phyloP scores from a whole-genome alignment of 73 alveolate species.

The Paramecium bursaria region DNA sequence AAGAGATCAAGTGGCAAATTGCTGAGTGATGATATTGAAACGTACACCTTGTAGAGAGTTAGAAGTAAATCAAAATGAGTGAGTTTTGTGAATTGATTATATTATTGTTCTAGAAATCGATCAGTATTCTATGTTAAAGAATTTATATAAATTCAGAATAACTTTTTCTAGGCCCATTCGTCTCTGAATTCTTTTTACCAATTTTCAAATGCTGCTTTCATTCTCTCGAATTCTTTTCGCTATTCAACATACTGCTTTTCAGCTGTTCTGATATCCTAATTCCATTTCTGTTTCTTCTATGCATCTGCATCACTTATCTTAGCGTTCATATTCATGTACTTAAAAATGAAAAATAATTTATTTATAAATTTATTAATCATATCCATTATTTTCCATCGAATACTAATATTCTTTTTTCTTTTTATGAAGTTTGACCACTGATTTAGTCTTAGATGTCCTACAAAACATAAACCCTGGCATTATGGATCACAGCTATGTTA shows the following conservation, averaged over 20 bases:
- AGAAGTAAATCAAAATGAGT: no score
- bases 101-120: no score
- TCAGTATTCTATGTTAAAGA: no score
- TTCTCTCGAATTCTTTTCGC: not conserved
- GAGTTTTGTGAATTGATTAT: no score
- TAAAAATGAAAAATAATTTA: no score
- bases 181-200: no score
- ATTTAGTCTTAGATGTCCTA: not conserved
- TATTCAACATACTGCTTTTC: not conserved
- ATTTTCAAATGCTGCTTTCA: not conserved
- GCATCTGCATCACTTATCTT: not conserved
- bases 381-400: slow-evolving; percentile 15
- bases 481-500: not conserved
- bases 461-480: not conserved
- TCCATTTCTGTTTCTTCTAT: slow-evolving; percentile 2
- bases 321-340: slow-evolving; percentile 1
- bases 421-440: not conserved
- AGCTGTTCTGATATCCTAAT: not conserved
- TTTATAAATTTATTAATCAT: no score
- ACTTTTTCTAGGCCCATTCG: no score
- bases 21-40: no score
- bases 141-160: no score
- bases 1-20: no score
- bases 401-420: slow-evolving; percentile 2
- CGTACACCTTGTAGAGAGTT: no score